Evolutionary conservation across 75 land plant species (phyloP).

Genomic region (Pinus taeda): DNA sequence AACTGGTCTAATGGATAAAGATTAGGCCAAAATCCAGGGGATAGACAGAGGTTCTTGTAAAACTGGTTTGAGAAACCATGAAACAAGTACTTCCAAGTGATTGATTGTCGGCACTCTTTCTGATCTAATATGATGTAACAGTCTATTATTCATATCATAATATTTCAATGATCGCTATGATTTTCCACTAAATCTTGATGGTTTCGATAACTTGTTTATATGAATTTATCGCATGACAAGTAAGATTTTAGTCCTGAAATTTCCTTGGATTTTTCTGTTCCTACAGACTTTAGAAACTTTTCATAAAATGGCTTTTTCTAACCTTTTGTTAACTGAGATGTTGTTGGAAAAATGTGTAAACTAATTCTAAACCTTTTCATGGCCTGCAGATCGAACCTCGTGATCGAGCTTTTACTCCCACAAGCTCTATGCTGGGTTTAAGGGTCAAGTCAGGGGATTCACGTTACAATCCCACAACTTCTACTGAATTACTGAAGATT

Average conservation of each 20-base stretch:
- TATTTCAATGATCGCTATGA: not conserved
- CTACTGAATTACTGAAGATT: constrained; percentile 64
- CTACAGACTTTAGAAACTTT: not conserved
- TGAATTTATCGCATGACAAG: not conserved
- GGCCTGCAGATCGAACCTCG: constrained; percentile 37
- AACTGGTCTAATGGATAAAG: not conserved
- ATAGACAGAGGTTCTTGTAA: not conserved
- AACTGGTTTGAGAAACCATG: not conserved
- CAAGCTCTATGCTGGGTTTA: constrained; percentile 25
- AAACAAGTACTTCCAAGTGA: not conserved
- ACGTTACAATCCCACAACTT: constrained; percentile 29
- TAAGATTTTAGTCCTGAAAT: not conserved
- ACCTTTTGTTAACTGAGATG: not conserved
- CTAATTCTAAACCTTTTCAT: not conserved
- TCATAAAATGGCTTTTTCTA: not conserved
- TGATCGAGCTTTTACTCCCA: constrained; percentile 32
- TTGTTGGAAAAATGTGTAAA: not conserved
- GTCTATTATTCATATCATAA: not conserved
- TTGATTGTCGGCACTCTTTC: not conserved
- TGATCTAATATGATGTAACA: not conserved
- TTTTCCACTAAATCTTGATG: not conserved
- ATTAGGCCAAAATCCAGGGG: not conserved
- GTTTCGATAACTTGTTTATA: not conserved
- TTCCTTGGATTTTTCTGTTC: not conserved
- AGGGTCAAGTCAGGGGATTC: constrained; percentile 40